These are phyloP conservation scores for Nicotiana knightiana DNA, from an alignment of 257 asterid species.

Conservation along the genomic window DNA sequence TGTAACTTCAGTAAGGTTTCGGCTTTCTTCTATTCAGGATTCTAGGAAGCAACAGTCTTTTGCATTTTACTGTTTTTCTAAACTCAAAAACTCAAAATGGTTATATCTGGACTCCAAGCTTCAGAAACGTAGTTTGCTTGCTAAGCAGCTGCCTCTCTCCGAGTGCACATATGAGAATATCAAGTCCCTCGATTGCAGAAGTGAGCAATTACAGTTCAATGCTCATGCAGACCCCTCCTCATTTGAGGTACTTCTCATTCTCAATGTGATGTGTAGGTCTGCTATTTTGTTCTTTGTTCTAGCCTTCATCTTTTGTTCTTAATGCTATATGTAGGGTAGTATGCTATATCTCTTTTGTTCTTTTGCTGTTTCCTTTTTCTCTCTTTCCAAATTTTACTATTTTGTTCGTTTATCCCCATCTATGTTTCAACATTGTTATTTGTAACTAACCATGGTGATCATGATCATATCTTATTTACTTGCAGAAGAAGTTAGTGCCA, in stretches of 20 bases:
- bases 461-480: slow-evolving; percentile 18
- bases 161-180: slow-evolving; percentile 83
- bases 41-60: slow-evolving; percentile 49
- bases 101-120: slow-evolving; percentile 58
- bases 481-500: slow-evolving; percentile 34
- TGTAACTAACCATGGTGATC: slow-evolving; percentile 21
- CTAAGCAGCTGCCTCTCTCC: slow-evolving; percentile 53
- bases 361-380: slow-evolving; percentile 8
- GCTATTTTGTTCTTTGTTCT: not conserved
- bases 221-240: slow-evolving; percentile 34
- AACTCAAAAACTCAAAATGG: slow-evolving; percentile 59
- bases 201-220: slow-evolving; percentile 24
- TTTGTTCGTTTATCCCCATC: slow-evolving; percentile 6
- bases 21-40: slow-evolving; percentile 50
- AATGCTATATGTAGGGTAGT: not conserved
- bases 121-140: slow-evolving; percentile 49
- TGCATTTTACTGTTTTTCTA: slow-evolving; percentile 62
- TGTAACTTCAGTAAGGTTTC: slow-evolving; percentile 70
- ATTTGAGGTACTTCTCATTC: slow-evolving; percentile 42
- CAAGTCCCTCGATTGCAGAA: slow-evolving; percentile 50
- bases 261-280: not conserved
- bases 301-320: not conserved
- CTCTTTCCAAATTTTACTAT: slow-evolving; percentile 4
- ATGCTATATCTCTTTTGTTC: not conserved
- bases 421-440: not conserved